A percentile compares a stretch with the other conserved stretches of the same genome.
These are phyloP conservation scores for Cicer chorassanicum DNA, from an alignment of 306 rosid species.

Conservation along the genomic window DNA sequence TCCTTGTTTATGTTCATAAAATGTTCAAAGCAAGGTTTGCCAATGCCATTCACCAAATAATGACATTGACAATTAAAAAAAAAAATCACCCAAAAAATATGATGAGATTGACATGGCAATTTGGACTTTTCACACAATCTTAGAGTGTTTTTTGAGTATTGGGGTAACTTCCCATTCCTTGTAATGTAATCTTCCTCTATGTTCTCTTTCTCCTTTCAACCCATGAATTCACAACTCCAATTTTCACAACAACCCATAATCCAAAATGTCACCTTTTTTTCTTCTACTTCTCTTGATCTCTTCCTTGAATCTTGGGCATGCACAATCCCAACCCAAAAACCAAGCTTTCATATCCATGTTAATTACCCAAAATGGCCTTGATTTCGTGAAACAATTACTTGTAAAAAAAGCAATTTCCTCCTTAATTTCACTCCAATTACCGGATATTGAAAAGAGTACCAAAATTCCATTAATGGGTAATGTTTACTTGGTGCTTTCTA, in stretches of 20 bases:
- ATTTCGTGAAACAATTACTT: conserved; percentile 75
- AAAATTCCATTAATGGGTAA: conserved; percentile 76
- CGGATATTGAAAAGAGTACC: conserved; percentile 57
- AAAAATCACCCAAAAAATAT: no score
- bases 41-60: no score
- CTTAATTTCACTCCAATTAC: conserved; percentile 65
- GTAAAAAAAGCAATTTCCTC: conserved; percentile 68
- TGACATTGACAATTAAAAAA: no score
- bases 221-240: conserved; percentile 24
- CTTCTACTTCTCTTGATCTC: conserved; percentile 54
- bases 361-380: conserved; percentile 77
- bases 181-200: background rate
- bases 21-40: no score
- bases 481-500: conserved; percentile 61
- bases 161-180: background rate
- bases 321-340: conserved; percentile 52
- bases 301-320: conserved; percentile 45
- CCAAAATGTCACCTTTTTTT: conserved; percentile 58
- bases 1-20: no score
- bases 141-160: background rate
- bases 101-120: background rate
- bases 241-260: conserved; percentile 29
- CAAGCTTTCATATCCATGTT: conserved; percentile 64
- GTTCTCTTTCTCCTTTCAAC: conserved; percentile 5
- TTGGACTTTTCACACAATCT: background rate